A percentile compares a stretch with the other conserved stretches of the same genome.
These are phyloP conservation scores for Tolypocladium inflatum DNA, from an alignment of 2,329 filamentous ascomycete genomes.

Conservation along the genomic window DNA sequence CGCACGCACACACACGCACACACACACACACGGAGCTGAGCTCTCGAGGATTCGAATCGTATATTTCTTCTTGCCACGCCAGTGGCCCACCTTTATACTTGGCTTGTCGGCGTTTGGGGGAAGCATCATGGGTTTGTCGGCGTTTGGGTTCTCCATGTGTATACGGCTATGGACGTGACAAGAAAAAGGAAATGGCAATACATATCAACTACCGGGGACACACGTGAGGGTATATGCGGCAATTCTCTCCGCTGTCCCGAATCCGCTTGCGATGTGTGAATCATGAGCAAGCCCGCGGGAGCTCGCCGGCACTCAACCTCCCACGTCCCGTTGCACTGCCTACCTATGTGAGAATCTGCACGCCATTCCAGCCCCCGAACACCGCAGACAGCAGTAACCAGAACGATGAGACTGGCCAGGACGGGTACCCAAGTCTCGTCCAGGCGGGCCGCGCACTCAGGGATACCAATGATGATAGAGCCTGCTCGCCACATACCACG, in stretches of 20 bases:
- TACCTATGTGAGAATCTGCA: too few relatives aligned
- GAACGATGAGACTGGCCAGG: too few relatives aligned
- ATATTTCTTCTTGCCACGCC: neutral
- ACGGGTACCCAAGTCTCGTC: too few relatives aligned
- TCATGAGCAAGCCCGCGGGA: neutral
- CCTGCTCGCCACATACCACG: neutral
- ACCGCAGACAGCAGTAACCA: too few relatives aligned
- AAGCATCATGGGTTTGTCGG: neutral
- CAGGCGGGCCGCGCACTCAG: neutral
- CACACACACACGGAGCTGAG: neutral
- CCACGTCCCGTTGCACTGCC: too few relatives aligned
- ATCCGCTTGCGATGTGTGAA: neutral
- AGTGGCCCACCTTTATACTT: neutral
- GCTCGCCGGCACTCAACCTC: too few relatives aligned
- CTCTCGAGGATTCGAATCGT: neutral
- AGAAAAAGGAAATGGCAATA: neutral
- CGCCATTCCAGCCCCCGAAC: too few relatives aligned
- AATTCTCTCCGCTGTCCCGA: neutral
- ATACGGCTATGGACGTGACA: neutral
- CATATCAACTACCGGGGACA: neutral
- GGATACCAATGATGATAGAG: neutral
- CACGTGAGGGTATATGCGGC: neutral
- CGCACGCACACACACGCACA: too few relatives aligned
- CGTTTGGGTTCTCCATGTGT: neutral
- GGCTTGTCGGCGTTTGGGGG: neutral